A percentile compares a stretch with the other conserved stretches of the same genome.
phyloP scores from a whole-genome alignment of 176 grass and related monocot species.

The Cenchrus purpureus region DNA sequence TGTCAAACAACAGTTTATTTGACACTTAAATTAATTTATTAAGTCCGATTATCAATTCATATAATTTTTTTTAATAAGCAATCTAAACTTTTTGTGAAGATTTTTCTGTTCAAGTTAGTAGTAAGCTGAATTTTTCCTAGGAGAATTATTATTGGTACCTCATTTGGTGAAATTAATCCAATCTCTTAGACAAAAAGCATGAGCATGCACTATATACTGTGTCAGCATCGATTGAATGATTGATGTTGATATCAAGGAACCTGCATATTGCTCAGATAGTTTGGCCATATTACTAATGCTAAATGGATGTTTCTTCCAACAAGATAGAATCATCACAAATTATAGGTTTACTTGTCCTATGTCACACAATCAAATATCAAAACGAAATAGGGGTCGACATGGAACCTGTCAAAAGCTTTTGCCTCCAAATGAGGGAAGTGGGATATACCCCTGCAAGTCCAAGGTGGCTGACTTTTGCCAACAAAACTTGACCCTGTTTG shows the following conservation, averaged over 20 bases:
- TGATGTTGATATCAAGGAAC: not conserved
- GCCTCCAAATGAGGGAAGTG: constrained; percentile 31
- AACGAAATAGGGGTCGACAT: not conserved
- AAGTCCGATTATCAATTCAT: too few species aligned
- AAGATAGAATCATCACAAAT: not conserved
- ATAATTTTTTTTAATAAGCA: too few species aligned
- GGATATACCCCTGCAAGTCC: not conserved
- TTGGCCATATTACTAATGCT: not conserved
- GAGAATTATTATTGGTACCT: not conserved
- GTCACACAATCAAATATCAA: not conserved
- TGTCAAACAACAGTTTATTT: not conserved
- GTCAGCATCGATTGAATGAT: not conserved
- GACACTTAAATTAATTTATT: not conserved
- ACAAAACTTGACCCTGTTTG: not conserved
- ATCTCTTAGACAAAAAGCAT: not conserved
- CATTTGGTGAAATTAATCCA: not conserved
- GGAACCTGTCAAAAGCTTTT: constrained; percentile 39
- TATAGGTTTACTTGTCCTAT: not conserved
- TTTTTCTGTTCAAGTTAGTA: not conserved
- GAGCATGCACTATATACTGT: not conserved
- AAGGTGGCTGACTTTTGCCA: constrained; percentile 32
- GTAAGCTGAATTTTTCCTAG: not conserved
- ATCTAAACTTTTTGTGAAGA: not conserved
- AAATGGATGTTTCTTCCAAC: not conserved
- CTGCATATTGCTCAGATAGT: not conserved